phyloP scores from a whole-genome alignment of 169 alveolate species.

The Eimeria acervulina region DNA sequence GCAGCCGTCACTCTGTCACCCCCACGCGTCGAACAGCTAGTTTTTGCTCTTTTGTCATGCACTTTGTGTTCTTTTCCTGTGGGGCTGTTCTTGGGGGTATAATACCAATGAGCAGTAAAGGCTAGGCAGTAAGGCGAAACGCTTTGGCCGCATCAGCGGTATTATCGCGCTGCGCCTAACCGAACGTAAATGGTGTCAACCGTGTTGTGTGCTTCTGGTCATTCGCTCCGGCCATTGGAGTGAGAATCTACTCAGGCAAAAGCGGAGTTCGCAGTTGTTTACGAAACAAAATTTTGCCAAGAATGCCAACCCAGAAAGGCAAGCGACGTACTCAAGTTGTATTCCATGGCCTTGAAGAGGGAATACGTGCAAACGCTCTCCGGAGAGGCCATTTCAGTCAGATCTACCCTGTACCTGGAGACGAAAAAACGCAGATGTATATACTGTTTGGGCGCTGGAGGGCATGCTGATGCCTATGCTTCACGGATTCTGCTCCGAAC shows the following conservation, averaged over 20 bases:
- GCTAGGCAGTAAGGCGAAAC: background rate
- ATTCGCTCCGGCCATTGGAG: background rate
- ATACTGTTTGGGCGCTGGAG: background rate
- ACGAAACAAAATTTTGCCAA: background rate
- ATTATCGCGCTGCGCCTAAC: background rate
- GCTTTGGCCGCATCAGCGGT: background rate
- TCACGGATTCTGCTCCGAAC: background rate
- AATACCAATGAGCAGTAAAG: background rate
- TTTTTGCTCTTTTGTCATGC: background rate
- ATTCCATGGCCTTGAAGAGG: conserved; percentile 84
- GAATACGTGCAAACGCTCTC: conserved; percentile 72
- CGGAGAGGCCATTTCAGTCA: conserved; percentile 66
- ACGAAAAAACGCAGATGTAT: background rate
- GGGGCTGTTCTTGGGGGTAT: background rate
- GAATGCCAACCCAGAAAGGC: background rate
- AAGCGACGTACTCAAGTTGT: conserved; percentile 62
- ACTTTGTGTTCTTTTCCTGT: background rate
- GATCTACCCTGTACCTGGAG: conserved; percentile 76
- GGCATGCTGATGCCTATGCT: background rate
- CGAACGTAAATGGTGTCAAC: background rate
- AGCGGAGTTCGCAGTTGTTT: background rate
- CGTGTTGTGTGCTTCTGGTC: background rate
- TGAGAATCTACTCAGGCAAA: background rate
- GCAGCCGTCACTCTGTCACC: background rate
- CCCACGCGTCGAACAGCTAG: background rate